Evolutionary conservation across 192 early-diverging fungal species (phyloP).

Genomic region (Chytriomyces confervae): DNA sequence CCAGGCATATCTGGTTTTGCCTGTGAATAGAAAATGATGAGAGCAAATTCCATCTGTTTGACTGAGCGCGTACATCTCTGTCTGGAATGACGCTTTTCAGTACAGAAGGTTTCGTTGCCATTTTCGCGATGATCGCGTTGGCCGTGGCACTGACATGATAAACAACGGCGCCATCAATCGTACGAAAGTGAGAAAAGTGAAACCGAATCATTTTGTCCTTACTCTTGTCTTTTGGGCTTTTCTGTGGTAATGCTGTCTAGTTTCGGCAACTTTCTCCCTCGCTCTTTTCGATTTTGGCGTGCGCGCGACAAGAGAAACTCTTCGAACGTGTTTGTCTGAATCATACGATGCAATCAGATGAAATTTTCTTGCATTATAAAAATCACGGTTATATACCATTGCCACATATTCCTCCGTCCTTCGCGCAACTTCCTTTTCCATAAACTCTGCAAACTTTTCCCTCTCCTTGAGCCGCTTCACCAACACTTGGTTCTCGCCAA

Average conservation of each 20-base stretch:
- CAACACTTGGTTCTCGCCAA: conserved; percentile 50
- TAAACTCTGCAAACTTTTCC: conserved; percentile 58
- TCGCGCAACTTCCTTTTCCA: conserved; percentile 60
- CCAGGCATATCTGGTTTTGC: too few species aligned
- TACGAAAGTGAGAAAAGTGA: too few species aligned
- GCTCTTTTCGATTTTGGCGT: conserved; percentile 49
- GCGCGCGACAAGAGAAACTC: conserved; percentile 59
- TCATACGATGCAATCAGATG: background rate
- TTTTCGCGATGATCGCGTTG: conserved; percentile 24
- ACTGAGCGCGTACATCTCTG: conserved; percentile 7
- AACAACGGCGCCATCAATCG: too few species aligned
- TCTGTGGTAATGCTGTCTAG: conserved; percentile 6
- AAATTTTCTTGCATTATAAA: background rate
- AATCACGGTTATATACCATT: conserved; percentile 46
- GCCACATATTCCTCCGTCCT: conserved; percentile 56
- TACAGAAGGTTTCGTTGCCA: conserved; percentile 19
- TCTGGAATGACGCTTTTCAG: conserved; percentile 27
- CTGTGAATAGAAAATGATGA: too few species aligned
- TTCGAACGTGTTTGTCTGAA: conserved; percentile 65
- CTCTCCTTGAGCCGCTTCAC: conserved; percentile 54
- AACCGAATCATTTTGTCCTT: background rate
- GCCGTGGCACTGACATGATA: conserved; percentile 15
- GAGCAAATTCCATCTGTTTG: too few species aligned
- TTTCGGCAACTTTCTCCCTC: conserved; percentile 51
- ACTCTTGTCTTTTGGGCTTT: conserved; percentile 2